Base-by-base conservation (phyloP, 768 basidiomycete species). In the Termitomyces sp. region DNA sequence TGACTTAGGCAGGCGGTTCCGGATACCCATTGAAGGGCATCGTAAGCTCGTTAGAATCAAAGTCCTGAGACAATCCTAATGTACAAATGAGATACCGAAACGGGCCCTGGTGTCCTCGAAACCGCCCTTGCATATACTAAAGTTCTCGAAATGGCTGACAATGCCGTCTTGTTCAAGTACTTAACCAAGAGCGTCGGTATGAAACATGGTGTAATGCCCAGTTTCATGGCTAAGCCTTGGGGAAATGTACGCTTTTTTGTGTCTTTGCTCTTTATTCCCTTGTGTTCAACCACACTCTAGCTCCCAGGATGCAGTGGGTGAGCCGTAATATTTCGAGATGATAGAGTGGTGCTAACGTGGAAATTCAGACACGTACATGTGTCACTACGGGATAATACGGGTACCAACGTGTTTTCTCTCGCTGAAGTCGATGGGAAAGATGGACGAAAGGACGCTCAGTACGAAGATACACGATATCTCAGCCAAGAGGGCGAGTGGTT, bases 141-240 rank as follows among this genome's bases (percentile, higher is more conserved):
- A 2, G 91, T 90, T 1, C 65, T 82, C 34, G 78, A 87, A 52
- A 93, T 95, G 85, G 94, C 91, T 1, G 94, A 96, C 67, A 95
- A 94, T 67, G 95, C 95, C 0, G 81, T 88, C 54, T 75, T 99
- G 49, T 99, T 93, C 83, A 99, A 99, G 71, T 91, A 88, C 64
- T 72, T 91, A 15, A 91, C 93, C 3, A 98, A 98, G 78, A 93
- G 93, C 59, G 75, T 96, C 2, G 96, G 96, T 0, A 91, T 97
- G 82, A 85, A 88, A 69, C 80, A 90, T 63, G 91, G 89, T 9
- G 78, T 99, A 57, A 82, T 93, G 41, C 96, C 97, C 1, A 96
- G 93, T 60, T 99, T 99, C 74, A 98, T 98, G 96, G 95, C 95
- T 0, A 98, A 98, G 67, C 95, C 95, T 27, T 97, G 93, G 91